These are phyloP conservation scores for Trichoderma hamatum DNA, from an alignment of 2,329 filamentous ascomycete genomes.

Conservation along the genomic window DNA sequence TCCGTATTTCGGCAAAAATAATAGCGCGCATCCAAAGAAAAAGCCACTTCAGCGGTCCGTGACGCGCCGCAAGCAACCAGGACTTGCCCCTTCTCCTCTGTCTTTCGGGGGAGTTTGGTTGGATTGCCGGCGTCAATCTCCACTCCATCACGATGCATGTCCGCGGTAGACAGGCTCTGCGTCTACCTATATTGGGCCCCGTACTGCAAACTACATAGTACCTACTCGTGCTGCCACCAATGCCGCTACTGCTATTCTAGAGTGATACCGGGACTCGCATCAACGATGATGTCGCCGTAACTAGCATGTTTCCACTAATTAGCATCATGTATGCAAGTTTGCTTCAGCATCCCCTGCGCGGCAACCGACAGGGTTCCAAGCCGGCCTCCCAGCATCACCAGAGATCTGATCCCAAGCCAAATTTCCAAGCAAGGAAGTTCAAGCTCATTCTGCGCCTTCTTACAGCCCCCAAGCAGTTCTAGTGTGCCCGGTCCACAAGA, in stretches of 20 bases:
- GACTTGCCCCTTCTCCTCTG: background rate
- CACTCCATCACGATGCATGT: background rate
- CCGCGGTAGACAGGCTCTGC: background rate
- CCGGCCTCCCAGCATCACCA: background rate
- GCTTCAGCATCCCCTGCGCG: background rate
- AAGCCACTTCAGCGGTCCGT: background rate
- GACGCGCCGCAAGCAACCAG: background rate
- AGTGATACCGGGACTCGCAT: background rate
- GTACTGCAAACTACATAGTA: background rate
- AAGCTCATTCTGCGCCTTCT: conserved; percentile 6
- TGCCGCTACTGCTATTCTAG: background rate
- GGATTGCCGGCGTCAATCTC: background rate
- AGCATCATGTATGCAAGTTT: conserved; percentile 6
- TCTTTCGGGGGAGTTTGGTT: background rate
- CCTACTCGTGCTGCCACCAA: background rate
- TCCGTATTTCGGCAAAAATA: background rate
- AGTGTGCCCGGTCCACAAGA: background rate
- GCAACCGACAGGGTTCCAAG: background rate
- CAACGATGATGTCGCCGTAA: background rate
- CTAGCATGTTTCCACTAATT: background rate
- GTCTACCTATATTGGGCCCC: background rate
- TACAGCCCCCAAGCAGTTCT: conserved; percentile 14
- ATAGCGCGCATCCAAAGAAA: background rate
- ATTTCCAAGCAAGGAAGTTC: conserved; percentile 13
- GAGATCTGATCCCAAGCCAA: background rate